A percentile compares a stretch with the other conserved stretches of the same genome.
phyloP scores from a whole-genome alignment of 2,329 filamentous ascomycete genomes.

The Sporothrix inflata region DNA sequence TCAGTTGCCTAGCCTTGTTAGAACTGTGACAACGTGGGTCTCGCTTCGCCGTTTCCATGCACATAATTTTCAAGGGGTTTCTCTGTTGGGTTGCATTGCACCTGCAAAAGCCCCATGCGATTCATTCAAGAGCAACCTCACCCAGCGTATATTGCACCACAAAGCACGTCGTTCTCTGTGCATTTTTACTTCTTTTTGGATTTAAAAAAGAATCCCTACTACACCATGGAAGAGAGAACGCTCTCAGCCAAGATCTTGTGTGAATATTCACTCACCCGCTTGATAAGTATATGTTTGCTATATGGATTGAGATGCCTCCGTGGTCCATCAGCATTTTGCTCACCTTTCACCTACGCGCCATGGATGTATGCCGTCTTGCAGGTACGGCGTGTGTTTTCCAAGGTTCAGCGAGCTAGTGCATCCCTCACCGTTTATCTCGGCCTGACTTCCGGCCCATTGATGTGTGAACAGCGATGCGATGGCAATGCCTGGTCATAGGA shows the following conservation, averaged over 20 bases:
- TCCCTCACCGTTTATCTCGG: constrained; percentile 22
- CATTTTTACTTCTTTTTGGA: not conserved
- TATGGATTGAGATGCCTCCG: not conserved
- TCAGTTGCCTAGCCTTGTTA: not conserved
- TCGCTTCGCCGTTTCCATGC: constrained; percentile 7
- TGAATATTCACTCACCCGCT: not conserved
- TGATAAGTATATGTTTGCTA: not conserved
- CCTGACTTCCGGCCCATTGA: not conserved
- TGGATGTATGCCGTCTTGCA: constrained; percentile 8
- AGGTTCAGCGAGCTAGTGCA: not conserved
- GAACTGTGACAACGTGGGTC: constrained; percentile 7
- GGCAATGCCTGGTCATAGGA: not conserved
- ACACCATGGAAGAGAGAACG: not conserved
- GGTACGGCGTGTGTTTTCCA: not conserved
- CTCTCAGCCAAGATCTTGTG: not conserved
- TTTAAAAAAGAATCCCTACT: not conserved
- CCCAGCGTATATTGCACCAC: not conserved
- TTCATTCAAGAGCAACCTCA: no score
- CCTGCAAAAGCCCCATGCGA: not conserved
- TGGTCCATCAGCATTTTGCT: not conserved
- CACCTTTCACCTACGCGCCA: not conserved
- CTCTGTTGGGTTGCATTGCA: constrained; percentile 19
- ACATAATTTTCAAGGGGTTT: constrained; percentile 10
- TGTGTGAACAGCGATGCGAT: not conserved
- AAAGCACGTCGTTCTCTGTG: not conserved